A percentile compares a stretch with the other conserved stretches of the same genome.
These are phyloP conservation scores for Glaciozyma martinii DNA, from an alignment of 768 basidiomycete species.

Conservation along the genomic window DNA sequence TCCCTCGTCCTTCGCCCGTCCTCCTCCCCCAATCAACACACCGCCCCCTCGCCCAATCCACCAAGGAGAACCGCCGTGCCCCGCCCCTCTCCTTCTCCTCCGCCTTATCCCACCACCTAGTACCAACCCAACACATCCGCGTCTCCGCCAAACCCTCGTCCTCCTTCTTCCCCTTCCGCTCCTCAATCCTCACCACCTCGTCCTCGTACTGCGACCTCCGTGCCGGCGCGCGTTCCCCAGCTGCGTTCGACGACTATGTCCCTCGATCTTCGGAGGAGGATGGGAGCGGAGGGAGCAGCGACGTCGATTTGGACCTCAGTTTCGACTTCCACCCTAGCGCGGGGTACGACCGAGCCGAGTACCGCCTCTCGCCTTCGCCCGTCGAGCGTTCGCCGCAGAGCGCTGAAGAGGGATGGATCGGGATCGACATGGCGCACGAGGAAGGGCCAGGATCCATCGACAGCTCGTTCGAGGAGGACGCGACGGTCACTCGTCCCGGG, in stretches of 20 bases:
- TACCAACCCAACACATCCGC: conserved; percentile 2
- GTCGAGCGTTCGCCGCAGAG: background rate
- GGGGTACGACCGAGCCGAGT: background rate
- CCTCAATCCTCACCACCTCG: conserved; percentile 15
- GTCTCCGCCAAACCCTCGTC: background rate
- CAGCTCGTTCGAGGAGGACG: background rate
- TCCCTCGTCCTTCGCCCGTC: background rate
- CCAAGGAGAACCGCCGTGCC: background rate
- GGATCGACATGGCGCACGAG: conserved; percentile 14
- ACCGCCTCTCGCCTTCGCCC: background rate
- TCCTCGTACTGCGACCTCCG: conserved; percentile 6
- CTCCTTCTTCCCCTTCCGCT: conserved; percentile 6
- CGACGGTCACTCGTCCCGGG: background rate
- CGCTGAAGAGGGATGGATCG: conserved; percentile 9
- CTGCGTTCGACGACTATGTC: background rate
- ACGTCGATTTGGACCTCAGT: conserved; percentile 26
- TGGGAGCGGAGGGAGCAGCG: conserved; percentile 16
- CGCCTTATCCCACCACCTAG: background rate
- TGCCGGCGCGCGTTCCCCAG: background rate
- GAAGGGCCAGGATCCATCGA: background rate
- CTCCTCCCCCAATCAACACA: background rate
- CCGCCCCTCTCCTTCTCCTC: background rate
- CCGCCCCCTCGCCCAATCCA: background rate
- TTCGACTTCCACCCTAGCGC: conserved; percentile 8
- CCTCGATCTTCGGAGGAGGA: background rate